phyloP scores from a whole-genome alignment of 495 filamentous ascomycete species.

The Cladorrhinum samala region DNA sequence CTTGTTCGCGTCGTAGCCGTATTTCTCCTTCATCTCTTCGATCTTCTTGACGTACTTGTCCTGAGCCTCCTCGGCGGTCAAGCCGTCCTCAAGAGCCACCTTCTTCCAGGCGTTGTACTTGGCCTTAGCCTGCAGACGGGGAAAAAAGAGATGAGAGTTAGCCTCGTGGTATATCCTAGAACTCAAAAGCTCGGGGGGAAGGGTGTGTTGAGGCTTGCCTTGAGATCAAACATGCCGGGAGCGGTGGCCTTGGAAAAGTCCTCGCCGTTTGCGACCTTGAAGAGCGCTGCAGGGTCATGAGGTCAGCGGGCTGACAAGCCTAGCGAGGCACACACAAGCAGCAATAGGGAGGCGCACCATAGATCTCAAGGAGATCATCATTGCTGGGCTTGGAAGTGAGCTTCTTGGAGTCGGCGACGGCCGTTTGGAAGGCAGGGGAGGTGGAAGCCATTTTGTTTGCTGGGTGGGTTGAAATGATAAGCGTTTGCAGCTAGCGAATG shows the following conservation, averaged over 20 bases:
- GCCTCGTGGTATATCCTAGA: neutral
- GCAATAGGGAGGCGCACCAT: conserved; percentile 36
- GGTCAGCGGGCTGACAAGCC: neutral
- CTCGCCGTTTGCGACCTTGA: conserved; percentile 47
- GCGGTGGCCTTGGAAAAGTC: conserved; percentile 37
- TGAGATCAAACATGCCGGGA: conserved; percentile 48
- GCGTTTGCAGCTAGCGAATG: too few species aligned
- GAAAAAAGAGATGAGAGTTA: neutral
- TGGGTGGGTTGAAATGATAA: conserved; percentile 30
- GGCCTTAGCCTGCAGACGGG: conserved; percentile 57
- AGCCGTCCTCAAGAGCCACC: conserved; percentile 50
- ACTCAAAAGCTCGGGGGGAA: neutral
- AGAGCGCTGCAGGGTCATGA: conserved; percentile 34
- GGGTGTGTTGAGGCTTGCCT: conserved; percentile 46
- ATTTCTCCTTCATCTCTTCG: conserved; percentile 59
- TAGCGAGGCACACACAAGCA: too few species aligned
- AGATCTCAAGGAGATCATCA: conserved; percentile 50
- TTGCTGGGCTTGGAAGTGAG: conserved; percentile 54
- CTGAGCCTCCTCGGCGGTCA: conserved; percentile 59
- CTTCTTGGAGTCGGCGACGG: conserved; percentile 60
- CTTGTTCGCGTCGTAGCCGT: conserved; percentile 55
- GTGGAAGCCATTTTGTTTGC: conserved; percentile 36
- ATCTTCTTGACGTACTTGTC: conserved; percentile 68
- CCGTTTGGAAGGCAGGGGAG: conserved; percentile 50
- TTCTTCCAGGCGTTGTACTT: conserved; percentile 73